These are phyloP conservation scores for Ceratocystis colombiana DNA, from an alignment of 2,329 filamentous ascomycete species.

Conservation along the genomic window DNA sequence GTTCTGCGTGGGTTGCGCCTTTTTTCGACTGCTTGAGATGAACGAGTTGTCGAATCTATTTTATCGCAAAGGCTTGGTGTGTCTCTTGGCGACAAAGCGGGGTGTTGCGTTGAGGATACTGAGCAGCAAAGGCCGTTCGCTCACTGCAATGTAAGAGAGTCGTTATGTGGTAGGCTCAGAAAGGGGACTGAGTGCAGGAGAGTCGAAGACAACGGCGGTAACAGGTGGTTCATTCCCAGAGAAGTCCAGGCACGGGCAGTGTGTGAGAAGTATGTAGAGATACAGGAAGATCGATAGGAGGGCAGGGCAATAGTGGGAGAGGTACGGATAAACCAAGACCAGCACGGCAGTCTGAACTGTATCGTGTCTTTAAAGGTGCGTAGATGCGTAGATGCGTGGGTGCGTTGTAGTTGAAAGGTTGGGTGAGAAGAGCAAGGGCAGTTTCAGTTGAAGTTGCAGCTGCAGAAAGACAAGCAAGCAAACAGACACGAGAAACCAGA, in stretches of 20 bases:
- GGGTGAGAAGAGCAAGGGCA: too few species aligned
- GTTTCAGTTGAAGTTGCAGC: too few species aligned
- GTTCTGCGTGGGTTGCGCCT: constrained; percentile 2
- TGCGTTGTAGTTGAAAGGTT: not conserved
- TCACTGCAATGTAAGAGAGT: constrained; percentile 15
- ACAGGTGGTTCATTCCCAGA: constrained; percentile 8
- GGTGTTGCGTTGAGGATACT: not conserved
- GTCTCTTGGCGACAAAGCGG: not conserved
- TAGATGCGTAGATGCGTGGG: not conserved
- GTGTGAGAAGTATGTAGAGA: too few species aligned
- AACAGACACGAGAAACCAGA: too few species aligned
- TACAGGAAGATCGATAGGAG: not conserved
- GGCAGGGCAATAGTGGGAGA: not conserved
- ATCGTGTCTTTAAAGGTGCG: too few species aligned
- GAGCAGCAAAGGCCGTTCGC: not conserved
- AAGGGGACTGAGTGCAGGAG: constrained; percentile 1
- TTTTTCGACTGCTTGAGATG: not conserved
- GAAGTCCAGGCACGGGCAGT: constrained; percentile 2
- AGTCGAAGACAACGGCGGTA: constrained; percentile 12
- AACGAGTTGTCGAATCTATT: not conserved
- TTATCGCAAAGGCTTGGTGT: not conserved
- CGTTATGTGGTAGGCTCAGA: constrained; percentile 10
- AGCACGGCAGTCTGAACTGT: not conserved
- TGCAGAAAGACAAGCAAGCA: too few species aligned
- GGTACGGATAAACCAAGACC: not conserved